phyloP scores from a whole-genome alignment of 768 basidiomycete species.

The Leccinum subgranulosum region DNA sequence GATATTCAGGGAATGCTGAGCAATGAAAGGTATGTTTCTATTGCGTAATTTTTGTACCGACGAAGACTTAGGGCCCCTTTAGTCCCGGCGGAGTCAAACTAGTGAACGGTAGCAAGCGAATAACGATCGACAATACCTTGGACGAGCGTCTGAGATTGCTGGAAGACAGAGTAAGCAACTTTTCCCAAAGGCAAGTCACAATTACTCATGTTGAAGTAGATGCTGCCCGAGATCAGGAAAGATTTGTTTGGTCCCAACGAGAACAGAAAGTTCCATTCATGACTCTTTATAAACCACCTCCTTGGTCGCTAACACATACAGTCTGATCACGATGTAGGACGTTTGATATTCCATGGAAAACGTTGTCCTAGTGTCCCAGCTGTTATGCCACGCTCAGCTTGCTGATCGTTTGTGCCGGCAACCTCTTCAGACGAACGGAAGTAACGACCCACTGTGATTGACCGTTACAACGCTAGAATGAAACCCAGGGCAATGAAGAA shows the following conservation, averaged over 20 bases:
- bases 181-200: neutral
- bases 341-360: neutral
- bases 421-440: too few species aligned
- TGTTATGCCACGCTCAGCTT: too few species aligned
- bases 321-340: neutral
- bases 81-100: conserved; percentile 88
- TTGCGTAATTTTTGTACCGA: neutral
- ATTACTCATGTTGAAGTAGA: conserved; percentile 46
- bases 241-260: conserved; percentile 88
- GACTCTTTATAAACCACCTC: neutral
- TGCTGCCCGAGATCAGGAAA: conserved; percentile 91
- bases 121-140: conserved; percentile 91
- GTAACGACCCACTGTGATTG: too few species aligned
- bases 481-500: too few species aligned
- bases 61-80: neutral
- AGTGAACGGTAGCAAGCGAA: conserved; percentile 65
- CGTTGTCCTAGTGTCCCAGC: neutral
- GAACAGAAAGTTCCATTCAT: conserved; percentile 91
- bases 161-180: conserved; percentile 73
- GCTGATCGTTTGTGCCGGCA: too few species aligned
- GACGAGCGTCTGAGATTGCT: conserved; percentile 87
- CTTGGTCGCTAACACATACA: neutral
- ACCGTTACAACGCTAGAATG: too few species aligned
- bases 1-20: conserved; percentile 56
- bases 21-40: conserved; percentile 58